Percentiles rank a stretch among this genome's conserved stretches.
phyloP scores from a whole-genome alignment of 768 basidiomycete species.

The Suillus variegatus region DNA sequence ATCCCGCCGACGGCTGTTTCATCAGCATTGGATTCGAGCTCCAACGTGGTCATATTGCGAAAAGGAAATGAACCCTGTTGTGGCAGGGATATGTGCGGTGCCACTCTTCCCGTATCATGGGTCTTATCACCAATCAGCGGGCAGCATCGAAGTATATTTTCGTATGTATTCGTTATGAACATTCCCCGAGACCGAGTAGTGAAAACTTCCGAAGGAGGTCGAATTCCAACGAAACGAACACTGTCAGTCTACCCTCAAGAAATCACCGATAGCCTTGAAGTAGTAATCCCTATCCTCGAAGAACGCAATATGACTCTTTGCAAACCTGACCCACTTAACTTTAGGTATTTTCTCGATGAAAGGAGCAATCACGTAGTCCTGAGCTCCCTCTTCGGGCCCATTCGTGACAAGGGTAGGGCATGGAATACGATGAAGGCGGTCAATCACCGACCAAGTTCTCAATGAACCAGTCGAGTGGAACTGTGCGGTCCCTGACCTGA shows the following conservation, averaged over 20 bases:
- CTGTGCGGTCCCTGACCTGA: slow-evolving; percentile 30
- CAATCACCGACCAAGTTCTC: slow-evolving; percentile 48
- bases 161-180: not conserved
- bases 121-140: not conserved
- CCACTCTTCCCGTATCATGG: not conserved
- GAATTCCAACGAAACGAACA: not conserved
- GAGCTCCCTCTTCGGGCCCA: slow-evolving; percentile 39
- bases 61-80: not conserved
- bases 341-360: slow-evolving; percentile 35
- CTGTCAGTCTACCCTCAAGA: slow-evolving; percentile 12
- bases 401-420: slow-evolving; percentile 42
- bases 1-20: no score
- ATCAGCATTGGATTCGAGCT: no score
- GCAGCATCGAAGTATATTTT: not conserved
- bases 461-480: slow-evolving; percentile 42
- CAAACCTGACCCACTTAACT: slow-evolving; percentile 37
- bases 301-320: slow-evolving; percentile 27
- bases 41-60: not conserved
- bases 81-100: not conserved
- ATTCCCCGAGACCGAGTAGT: not conserved
- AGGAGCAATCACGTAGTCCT: slow-evolving; percentile 34
- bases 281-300: slow-evolving; percentile 25
- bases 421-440: slow-evolving; percentile 41
- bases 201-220: not conserved
- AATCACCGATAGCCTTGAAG: slow-evolving; percentile 16